Evolutionary conservation across 2,329 filamentous ascomycete genomes (phyloP), one percentile per base, ranked within the genome.

Genomic region (Teratosphaeriaceae sp.): DNA sequence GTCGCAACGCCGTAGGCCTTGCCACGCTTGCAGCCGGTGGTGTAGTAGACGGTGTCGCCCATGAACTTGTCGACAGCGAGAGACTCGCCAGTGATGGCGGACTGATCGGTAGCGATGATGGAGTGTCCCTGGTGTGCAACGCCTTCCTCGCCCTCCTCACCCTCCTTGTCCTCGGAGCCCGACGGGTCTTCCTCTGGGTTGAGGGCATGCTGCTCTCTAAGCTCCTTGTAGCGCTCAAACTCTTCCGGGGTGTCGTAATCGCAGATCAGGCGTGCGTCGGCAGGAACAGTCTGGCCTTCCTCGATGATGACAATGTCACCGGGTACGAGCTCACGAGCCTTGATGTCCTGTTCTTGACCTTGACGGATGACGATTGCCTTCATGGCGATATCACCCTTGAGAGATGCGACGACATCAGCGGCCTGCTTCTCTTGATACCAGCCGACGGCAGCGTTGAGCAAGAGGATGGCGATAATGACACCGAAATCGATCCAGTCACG

Each of bases 361-460:
- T 84, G 74, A 59, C 83, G 82, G 54, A 86, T 67, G 58, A 83
- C 80, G 49, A 70, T 72, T 37, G 80, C 78, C 67, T 79, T 82
- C 79, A 87, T 83, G 57, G 83, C 83, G 60, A 88, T 87, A 59
- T 87, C 83, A 70, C 83, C 83, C 72, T 86, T 86, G 49, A 87
- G 70, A 50, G 72, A 78, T 44, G 82, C 82, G 58, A 85, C 82
- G 58, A 86, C 82, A 66, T 87, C 83, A 53, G 82, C 83, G 56
- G 83, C 83, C 67, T 86, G 82, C 72, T 87, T 87, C 68, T 87
- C 83, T 65, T 86, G 83, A 65, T 87, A 86, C 78, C 82, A 87
- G 72, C 83, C 83, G 64, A 86, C 83, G 51, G 81, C 69, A 52
- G 83, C 83, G 70, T 88, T 88, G 50, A 88, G 79, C 61, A 82